These are phyloP conservation scores for Zalerion maritima DNA, from an alignment of 495 filamentous ascomycete species.

Conservation along the genomic window DNA sequence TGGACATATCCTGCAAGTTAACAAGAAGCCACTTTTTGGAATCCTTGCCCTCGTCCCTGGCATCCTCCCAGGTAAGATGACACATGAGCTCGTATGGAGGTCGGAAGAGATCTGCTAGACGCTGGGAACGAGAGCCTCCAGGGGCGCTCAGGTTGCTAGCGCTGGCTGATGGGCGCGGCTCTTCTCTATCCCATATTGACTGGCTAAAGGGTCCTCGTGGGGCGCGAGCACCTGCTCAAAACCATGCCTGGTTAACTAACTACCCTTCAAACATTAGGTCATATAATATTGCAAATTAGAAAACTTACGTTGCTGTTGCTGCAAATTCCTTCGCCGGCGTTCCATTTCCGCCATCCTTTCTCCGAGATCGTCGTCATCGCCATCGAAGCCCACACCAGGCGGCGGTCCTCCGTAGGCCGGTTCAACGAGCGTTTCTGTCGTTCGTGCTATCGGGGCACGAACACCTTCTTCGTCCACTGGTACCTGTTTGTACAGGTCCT, in stretches of 20 bases:
- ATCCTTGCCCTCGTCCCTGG: conserved; percentile 70
- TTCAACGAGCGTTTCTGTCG: conserved; percentile 79
- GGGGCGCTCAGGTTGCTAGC: conserved; percentile 2
- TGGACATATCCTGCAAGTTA: conserved; percentile 80
- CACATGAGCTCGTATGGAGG: conserved; percentile 83
- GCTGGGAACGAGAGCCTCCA: conserved; percentile 14
- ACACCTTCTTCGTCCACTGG: conserved; percentile 47
- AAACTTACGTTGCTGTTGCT: conserved; percentile 25
- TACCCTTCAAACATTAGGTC: too few species aligned
- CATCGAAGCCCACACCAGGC: conserved; percentile 31
- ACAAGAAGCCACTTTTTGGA: conserved; percentile 86
- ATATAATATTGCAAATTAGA: background rate
- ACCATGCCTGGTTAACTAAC: too few species aligned
- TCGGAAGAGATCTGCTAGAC: conserved; percentile 78
- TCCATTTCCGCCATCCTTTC: conserved; percentile 53
- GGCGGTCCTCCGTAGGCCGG: too few species aligned
- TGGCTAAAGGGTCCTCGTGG: conserved; percentile 94
- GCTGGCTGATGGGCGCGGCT: conserved; percentile 1
- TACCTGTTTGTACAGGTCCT: conserved; percentile 59
- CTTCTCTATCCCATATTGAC: conserved; percentile 54
- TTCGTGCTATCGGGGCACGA: conserved; percentile 80
- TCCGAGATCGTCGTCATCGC: conserved; percentile 44
- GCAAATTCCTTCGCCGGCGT: conserved; percentile 39
- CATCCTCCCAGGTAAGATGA: conserved; percentile 58
- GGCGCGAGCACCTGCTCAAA: conserved; percentile 21